These are phyloP conservation scores for Nicotiana attenuata DNA, from an alignment of 257 asterid genomes.

Conservation along the genomic window DNA sequence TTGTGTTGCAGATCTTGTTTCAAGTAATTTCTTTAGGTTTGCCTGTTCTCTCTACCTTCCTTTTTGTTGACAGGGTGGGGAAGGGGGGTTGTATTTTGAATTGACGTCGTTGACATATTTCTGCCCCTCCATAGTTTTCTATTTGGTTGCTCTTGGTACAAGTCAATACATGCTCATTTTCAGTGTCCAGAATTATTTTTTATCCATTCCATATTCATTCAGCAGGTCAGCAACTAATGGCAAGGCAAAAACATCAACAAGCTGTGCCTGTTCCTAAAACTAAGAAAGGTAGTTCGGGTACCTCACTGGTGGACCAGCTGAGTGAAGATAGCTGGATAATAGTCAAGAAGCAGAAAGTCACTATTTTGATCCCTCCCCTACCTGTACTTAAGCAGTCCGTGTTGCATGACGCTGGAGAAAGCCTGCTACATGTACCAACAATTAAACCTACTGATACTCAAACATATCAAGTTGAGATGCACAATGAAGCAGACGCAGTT, in stretches of 20 bases:
- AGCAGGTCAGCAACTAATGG: conserved; percentile 39
- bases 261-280: conserved; percentile 26
- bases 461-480: conserved; percentile 16
- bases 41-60: background rate
- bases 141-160: background rate
- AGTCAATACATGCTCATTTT: background rate
- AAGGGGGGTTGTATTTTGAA: background rate
- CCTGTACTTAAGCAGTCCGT: conserved; percentile 31
- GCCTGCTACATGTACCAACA: conserved; percentile 31
- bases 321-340: conserved; percentile 59
- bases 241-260: conserved; percentile 45
- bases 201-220: background rate
- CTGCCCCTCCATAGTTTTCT: background rate
- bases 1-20: conserved; percentile 3
- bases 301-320: conserved; percentile 19
- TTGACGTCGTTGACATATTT: background rate
- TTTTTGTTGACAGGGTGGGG: background rate
- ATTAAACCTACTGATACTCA: conserved; percentile 18
- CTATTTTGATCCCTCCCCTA: conserved; percentile 73
- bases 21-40: background rate
- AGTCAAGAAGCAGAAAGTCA: conserved; percentile 78
- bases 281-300: conserved; percentile 32
- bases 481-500: conserved; percentile 25
- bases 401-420: conserved; percentile 26
- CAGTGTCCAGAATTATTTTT: background rate